Percentiles rank a stretch among this genome's conserved stretches.
Evolutionary conservation across 371 early-diverging fungal genomes (phyloP).

Genomic region (Mucor circinelloides): DNA sequence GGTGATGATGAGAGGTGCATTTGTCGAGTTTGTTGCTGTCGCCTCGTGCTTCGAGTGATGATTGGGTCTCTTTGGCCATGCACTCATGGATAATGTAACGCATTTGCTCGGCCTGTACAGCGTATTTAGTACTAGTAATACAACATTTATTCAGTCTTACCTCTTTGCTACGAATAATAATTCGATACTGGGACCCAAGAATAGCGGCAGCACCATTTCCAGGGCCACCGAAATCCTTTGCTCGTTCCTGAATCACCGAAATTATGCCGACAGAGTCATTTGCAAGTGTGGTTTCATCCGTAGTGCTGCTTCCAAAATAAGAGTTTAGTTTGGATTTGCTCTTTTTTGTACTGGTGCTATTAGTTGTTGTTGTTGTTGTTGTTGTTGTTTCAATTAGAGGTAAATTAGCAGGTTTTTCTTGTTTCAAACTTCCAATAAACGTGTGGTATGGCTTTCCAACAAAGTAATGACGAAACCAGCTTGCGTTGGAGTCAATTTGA

Average conservation of each 20-base stretch:
- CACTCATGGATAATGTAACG: conserved; percentile 34
- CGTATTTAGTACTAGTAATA: neutral
- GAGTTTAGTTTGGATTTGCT: neutral
- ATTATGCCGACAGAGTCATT: conserved; percentile 28
- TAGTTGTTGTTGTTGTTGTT: neutral
- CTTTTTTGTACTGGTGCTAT: conserved; percentile 1
- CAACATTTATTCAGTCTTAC: conserved; percentile 13
- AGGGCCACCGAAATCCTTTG: conserved; percentile 26
- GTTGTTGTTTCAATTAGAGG: neutral
- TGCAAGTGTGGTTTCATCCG: neutral
- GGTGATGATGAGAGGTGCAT: neutral
- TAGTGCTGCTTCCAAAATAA: neutral
- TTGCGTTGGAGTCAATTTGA: conserved; percentile 32
- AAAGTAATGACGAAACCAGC: conserved; percentile 50
- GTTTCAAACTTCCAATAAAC: conserved; percentile 26
- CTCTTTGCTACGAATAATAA: conserved; percentile 40
- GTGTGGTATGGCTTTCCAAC: conserved; percentile 50
- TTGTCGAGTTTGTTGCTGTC: conserved; percentile 25
- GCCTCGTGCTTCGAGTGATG: conserved; percentile 26
- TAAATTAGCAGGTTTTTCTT: neutral
- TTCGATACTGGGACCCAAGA: conserved; percentile 37
- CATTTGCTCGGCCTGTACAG: conserved; percentile 3
- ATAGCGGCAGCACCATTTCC: conserved; percentile 17
- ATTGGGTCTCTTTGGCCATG: conserved; percentile 30
- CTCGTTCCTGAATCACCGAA: conserved; percentile 42